phyloP scores from a whole-genome alignment of 2,329 filamentous ascomycete genomes.

The Xylariaceae sp. region DNA sequence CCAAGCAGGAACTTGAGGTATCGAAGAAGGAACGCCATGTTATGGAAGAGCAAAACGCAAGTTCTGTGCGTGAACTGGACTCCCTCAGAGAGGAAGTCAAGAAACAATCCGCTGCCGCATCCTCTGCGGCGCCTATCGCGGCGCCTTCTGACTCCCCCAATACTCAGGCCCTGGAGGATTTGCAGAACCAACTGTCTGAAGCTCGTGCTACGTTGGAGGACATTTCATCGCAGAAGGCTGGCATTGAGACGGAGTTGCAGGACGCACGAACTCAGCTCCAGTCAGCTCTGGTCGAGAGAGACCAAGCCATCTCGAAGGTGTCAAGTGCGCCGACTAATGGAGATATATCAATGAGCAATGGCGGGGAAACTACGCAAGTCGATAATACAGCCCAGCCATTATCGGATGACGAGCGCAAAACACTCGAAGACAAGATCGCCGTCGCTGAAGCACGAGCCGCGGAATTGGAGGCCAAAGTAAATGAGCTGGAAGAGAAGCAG shows the following conservation, averaged over 20 bases:
- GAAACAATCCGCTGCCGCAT: conserved; percentile 10
- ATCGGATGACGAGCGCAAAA: conserved; percentile 55
- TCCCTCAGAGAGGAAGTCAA: conserved; percentile 21
- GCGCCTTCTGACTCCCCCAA: conserved; percentile 32
- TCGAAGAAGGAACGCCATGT: conserved; percentile 34
- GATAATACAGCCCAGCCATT: conserved; percentile 28
- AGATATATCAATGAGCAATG: conserved; percentile 27
- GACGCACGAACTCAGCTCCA: conserved; percentile 56
- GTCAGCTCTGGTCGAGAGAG: conserved; percentile 57
- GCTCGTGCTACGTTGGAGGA: conserved; percentile 60
- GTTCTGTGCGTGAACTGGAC: conserved; percentile 34
- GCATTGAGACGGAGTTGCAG: conserved; percentile 60
- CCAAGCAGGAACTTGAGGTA: conserved; percentile 51
- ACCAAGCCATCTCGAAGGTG: conserved; percentile 50
- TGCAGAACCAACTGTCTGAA: conserved; percentile 46
- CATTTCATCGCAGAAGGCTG: conserved; percentile 63
- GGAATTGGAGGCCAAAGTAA: conserved; percentile 60
- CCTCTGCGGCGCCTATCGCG: conserved; percentile 33
- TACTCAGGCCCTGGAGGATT: conserved; percentile 41
- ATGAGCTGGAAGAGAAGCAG: conserved; percentile 60
- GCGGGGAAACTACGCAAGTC: conserved; percentile 13
- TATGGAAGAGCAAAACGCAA: conserved; percentile 39
- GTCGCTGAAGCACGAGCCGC: conserved; percentile 57
- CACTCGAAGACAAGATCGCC: conserved; percentile 58
- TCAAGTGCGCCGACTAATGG: conserved; percentile 22